Evolutionary conservation across 2,329 filamentous ascomycete species (phyloP), one percentile per base, ranked within the genome.

Genomic region (Microsporum canis): DNA sequence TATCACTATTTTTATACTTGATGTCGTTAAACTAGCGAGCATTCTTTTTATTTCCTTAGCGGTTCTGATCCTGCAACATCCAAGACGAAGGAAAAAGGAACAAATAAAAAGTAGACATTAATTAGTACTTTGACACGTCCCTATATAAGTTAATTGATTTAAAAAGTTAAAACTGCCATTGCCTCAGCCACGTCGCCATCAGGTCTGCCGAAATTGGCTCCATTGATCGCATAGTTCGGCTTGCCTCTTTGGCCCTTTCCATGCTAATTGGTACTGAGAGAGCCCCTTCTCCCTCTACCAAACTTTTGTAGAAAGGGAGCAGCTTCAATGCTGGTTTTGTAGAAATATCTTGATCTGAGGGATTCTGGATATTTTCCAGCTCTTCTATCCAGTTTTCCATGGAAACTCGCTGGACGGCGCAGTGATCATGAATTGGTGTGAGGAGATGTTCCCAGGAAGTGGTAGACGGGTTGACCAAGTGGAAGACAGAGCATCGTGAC

Each of bases 301-400:
- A 69, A 1, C 66, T 70, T 57, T 69, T 70, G 64, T 80, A 83
- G 31, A 79, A 78, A 51, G 81, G 79, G 0, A 83, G 64, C 51
- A 84, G 70, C 71, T 83, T 83, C 45, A 82, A 65, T 7, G 75
- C 80, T 0, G 79, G 79, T 64, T 81, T 82, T 60, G 68, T 70
- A 2, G 71, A 71, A 0, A 80, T 64, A 6, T 76, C 71, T 2
- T 73, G 70, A 12, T 70, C 72, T 3, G 69, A 69, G 3, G 68
- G 66, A 0, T 71, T 70, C 47, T 71, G 69, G 60, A 77, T 79
- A 62, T 73, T 63, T 61, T 79, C 76, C 23, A 83, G 69, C 7
- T 70, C 67, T 1, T 67, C 55, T 1, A 82, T 67, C 81, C 80
- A 83, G 34, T 78, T 74, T 12, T 67, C 62, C 33, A 81, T 71